A percentile compares a stretch with the other conserved stretches of the same genome.
Conservation (phyloP, 306 rosid genomes). For the Vigna hirtella region DNA sequence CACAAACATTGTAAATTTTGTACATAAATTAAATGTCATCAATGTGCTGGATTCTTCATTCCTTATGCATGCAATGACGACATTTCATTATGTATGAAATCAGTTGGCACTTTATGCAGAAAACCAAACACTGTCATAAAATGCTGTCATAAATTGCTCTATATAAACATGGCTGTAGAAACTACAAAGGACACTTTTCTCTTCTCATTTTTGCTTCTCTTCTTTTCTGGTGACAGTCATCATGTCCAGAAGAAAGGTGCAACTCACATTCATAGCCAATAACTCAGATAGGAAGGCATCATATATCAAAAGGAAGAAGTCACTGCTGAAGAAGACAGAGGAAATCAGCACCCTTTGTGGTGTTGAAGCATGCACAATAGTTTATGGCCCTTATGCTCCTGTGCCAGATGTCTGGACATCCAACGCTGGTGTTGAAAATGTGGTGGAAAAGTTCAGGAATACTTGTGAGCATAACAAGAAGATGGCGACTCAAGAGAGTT, state of each 20-base stretch:
- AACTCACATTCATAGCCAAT: not conserved
- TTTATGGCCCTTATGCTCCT: not conserved
- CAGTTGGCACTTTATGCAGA: not conserved
- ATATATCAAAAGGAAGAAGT: not conserved
- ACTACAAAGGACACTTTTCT: not conserved
- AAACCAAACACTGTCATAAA: not conserved
- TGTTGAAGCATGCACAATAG: not conserved
- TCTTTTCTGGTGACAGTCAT: not conserved
- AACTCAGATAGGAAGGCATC: not conserved
- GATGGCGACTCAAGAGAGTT: not conserved
- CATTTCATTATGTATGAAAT: not conserved
- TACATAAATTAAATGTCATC: not conserved
- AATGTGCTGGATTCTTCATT: not conserved
- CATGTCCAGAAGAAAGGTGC: not conserved
- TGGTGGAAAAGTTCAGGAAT: not conserved
- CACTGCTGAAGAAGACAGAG: not conserved
- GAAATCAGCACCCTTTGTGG: not conserved
- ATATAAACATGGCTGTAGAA: conserved; percentile 7
- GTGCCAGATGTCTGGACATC: not conserved
- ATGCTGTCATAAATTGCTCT: not conserved
- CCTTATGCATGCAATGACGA: not conserved
- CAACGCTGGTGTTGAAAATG: not conserved
- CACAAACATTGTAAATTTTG: not conserved
- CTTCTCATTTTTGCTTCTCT: not conserved
- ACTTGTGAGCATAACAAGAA: not conserved